These are phyloP conservation scores for Claviceps pazoutovae DNA, from an alignment of 2,329 filamentous ascomycete genomes.

Conservation along the genomic window DNA sequence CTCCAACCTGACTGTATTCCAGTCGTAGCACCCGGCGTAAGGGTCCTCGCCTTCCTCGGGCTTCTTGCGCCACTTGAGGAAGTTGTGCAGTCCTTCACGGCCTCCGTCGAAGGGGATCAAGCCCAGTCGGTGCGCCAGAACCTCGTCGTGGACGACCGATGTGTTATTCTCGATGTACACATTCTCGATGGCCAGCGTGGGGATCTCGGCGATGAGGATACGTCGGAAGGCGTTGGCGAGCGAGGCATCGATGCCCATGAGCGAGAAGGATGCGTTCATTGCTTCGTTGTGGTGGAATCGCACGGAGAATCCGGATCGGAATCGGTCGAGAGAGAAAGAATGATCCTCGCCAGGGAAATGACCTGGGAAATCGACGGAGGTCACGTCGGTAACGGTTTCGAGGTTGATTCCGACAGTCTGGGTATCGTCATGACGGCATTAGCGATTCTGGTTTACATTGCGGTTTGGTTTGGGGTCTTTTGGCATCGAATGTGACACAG, in stretches of 20 bases:
- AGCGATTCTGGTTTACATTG: not conserved
- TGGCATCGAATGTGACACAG: too few relatives aligned
- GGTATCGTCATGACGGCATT: not conserved
- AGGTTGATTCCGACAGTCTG: conserved; percentile 76
- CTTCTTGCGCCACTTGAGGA: conserved; percentile 71
- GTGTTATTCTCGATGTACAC: conserved; percentile 95
- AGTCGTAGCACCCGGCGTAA: conserved; percentile 52
- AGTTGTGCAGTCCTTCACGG: conserved; percentile 59
- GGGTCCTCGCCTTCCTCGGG: conserved; percentile 47
- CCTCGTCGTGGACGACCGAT: conserved; percentile 94
- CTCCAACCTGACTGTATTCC: conserved; percentile 72
- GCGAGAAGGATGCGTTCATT: conserved; percentile 72
- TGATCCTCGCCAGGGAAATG: conserved; percentile 84
- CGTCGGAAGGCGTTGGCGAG: conserved; percentile 95
- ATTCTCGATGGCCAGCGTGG: conserved; percentile 84
- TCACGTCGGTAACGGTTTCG: conserved; percentile 81
- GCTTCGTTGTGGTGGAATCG: conserved; percentile 73
- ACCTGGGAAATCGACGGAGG: conserved; percentile 82
- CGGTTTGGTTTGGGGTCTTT: not conserved
- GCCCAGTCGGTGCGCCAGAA: conserved; percentile 78
- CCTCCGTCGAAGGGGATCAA: conserved; percentile 79
- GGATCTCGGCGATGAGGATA: conserved; percentile 88
- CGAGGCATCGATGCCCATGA: conserved; percentile 81
- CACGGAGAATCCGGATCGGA: conserved; percentile 56
- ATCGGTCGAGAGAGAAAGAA: conserved; percentile 61